A percentile compares a stretch with the other conserved stretches of the same genome.
These are phyloP conservation scores for Fusarium avenaceum DNA, from an alignment of 2,329 filamentous ascomycete genomes.

Conservation along the genomic window DNA sequence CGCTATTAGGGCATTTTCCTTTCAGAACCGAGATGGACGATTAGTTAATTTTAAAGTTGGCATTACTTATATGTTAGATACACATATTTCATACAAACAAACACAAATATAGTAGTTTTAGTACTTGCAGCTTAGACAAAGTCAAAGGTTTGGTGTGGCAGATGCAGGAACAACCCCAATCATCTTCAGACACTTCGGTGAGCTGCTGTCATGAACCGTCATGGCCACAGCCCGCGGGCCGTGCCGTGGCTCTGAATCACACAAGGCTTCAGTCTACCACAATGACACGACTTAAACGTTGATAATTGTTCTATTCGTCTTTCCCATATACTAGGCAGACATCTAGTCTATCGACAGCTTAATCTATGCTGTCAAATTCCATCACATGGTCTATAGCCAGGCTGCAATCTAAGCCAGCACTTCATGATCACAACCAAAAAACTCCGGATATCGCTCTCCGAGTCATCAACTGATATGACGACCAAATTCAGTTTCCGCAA, in stretches of 20 bases:
- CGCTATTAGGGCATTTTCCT: no score
- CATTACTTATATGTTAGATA: no score
- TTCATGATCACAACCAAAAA: slow-evolving; percentile 47
- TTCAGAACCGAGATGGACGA: no score
- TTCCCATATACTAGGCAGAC: slow-evolving; percentile 10
- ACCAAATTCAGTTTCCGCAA: slow-evolving; percentile 34
- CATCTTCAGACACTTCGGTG: not conserved
- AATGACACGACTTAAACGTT: not conserved
- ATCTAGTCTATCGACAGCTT: slow-evolving; percentile 3
- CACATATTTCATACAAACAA: no score
- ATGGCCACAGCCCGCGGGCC: slow-evolving; percentile 14
- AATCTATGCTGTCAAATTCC: slow-evolving; percentile 6
- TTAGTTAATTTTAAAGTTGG: no score
- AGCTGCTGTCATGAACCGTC: slow-evolving; percentile 12
- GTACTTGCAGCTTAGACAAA: not conserved
- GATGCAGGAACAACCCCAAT: slow-evolving; percentile 32
- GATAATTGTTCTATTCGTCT: slow-evolving; percentile 13
- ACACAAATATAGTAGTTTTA: no score
- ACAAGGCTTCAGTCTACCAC: not conserved
- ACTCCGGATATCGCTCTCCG: slow-evolving; percentile 49
- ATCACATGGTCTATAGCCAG: slow-evolving; percentile 20
- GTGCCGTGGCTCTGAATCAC: slow-evolving; percentile 10
- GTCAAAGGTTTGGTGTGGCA: slow-evolving; percentile 15
- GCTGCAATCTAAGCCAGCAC: slow-evolving; percentile 27
- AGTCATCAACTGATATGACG: slow-evolving; percentile 34